phyloP scores from a whole-genome alignment of 129 eudicot genomes.

The Artemisia argyi region DNA sequence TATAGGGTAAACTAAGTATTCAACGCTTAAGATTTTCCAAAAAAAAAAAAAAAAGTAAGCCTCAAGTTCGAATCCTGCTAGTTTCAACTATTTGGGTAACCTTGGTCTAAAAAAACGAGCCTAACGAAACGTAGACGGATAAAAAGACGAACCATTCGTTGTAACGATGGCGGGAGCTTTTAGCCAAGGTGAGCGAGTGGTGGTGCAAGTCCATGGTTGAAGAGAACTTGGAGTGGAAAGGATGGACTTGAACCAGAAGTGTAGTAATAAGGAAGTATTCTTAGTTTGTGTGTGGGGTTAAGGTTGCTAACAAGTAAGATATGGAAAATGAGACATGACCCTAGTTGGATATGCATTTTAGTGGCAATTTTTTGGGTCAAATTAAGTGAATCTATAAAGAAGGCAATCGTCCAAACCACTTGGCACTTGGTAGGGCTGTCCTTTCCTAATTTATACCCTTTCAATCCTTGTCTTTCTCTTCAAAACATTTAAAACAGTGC shows the following conservation, averaged over 20 bases:
- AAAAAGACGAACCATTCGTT: conserved; percentile 68
- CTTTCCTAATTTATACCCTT: background rate
- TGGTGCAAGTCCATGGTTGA: conserved; percentile 51
- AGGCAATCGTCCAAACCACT: conserved; percentile 46
- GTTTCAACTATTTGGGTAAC: background rate
- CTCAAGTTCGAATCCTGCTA: too few relatives aligned
- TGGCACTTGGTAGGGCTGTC: conserved; percentile 58
- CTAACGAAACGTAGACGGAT: background rate
- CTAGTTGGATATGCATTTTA: conserved; percentile 49
- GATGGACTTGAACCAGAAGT: conserved; percentile 32
- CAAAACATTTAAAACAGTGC: background rate
- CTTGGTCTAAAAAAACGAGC: background rate
- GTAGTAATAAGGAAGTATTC: conserved; percentile 28
- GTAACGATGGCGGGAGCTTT: conserved; percentile 63
- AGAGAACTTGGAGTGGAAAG: conserved; percentile 55
- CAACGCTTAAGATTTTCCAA: too few relatives aligned
- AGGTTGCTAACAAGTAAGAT: conserved; percentile 39
- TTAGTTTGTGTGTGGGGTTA: conserved; percentile 46
- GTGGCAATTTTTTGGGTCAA: conserved; percentile 39
- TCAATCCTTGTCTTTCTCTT: background rate
- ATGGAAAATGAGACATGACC: conserved; percentile 44
- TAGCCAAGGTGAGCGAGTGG: conserved; percentile 65
- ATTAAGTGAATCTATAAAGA: conserved; percentile 41
- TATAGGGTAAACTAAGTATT: too few relatives aligned
- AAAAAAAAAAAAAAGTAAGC: too few relatives aligned